phyloP scores from a whole-genome alignment of 1,284 basidiomycete species.

The Pseudozyma tsukubaensis region DNA sequence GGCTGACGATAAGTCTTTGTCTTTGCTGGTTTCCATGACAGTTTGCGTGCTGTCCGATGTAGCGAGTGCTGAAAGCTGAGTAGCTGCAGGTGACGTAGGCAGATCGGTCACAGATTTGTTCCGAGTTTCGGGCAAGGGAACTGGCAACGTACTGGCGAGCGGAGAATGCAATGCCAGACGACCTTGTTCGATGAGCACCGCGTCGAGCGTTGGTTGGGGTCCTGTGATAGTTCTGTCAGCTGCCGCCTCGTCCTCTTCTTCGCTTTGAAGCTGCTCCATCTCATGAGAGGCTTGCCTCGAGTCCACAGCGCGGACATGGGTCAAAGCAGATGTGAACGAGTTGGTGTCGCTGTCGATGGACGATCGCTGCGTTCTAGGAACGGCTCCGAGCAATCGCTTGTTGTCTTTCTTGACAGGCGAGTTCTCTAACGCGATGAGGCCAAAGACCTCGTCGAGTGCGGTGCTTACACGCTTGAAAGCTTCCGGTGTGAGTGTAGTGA shows the following conservation, averaged over 20 bases:
- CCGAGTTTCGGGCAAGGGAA: constrained; percentile 3
- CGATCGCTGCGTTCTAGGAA: constrained; percentile 14
- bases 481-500: constrained; percentile 55
- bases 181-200: constrained; percentile 18
- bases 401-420: background rate
- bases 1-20: background rate
- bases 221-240: constrained; percentile 21
- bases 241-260: constrained; percentile 10
- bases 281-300: background rate
- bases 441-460: constrained; percentile 61
- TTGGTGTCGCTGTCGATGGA: constrained; percentile 50
- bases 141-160: constrained; percentile 8
- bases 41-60: constrained; percentile 24
- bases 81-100: constrained; percentile 6
- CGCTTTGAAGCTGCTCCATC: background rate
- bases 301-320: constrained; percentile 24
- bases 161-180: constrained; percentile 13
- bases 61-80: constrained; percentile 1
- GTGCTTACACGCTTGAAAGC: constrained; percentile 63
- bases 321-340: constrained; percentile 53
- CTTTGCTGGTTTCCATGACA: constrained; percentile 2
- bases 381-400: background rate
- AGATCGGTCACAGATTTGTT: constrained; percentile 1
- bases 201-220: constrained; percentile 12
- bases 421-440: constrained; percentile 44